Evolutionary conservation across 768 basidiomycete species (phyloP).

Genomic region (Naganishia vaughanmartiniae): DNA sequence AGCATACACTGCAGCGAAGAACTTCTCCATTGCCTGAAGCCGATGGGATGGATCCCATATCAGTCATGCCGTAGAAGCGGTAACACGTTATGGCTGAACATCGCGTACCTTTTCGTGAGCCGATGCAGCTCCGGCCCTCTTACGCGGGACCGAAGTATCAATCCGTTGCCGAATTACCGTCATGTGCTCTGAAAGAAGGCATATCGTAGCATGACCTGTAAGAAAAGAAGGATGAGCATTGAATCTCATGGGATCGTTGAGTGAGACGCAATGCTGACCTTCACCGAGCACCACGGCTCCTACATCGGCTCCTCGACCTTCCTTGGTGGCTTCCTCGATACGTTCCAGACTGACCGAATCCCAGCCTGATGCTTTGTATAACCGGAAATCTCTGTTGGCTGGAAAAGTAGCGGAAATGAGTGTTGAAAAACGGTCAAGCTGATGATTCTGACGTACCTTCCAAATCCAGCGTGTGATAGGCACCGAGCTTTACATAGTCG

Average conservation of each 20-base stretch:
- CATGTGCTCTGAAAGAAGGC: constrained; percentile 93
- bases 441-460: constrained; percentile 56
- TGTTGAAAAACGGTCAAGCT: not conserved
- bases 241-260: not conserved
- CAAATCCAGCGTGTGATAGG: constrained; percentile 90
- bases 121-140: constrained; percentile 74
- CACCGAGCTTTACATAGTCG: constrained; percentile 82
- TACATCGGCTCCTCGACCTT: constrained; percentile 93
- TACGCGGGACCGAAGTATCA: constrained; percentile 82
- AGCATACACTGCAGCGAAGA: constrained; percentile 79
- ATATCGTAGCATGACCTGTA: constrained; percentile 80
- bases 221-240: not conserved
- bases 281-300: constrained; percentile 95
- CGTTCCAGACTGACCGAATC: constrained; percentile 80
- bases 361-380: constrained; percentile 85
- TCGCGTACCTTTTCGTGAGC: constrained; percentile 74
- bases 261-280: constrained; percentile 54
- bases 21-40: constrained; percentile 66
- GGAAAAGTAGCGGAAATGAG: not conserved
- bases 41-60: not conserved
- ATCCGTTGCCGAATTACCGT: constrained; percentile 88
- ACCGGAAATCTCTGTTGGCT: constrained; percentile 80
- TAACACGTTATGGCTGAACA: not conserved
- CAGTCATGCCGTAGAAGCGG: not conserved
- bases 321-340: constrained; percentile 81